Evolutionary conservation across 805 yeast genomes (phyloP).

Genomic region (Pichia deserticola): DNA sequence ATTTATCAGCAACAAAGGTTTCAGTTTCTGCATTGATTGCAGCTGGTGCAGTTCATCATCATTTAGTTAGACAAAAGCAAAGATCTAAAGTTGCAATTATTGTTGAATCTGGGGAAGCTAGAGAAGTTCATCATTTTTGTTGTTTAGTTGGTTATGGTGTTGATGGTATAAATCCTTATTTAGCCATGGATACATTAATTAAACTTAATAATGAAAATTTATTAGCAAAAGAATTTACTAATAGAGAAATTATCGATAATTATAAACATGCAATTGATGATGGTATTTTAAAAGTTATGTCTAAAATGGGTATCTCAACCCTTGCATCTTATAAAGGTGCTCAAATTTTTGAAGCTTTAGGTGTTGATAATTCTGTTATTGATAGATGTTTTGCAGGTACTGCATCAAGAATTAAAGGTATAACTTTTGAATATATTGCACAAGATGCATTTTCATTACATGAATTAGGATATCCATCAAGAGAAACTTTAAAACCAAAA

Average conservation of each 20-base stretch:
- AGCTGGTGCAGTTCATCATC: slow-evolving; percentile 96
- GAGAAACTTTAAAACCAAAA: slow-evolving; percentile 61
- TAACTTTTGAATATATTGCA: slow-evolving; percentile 91
- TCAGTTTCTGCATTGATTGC: slow-evolving; percentile 87
- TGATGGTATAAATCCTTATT: slow-evolving; percentile 90
- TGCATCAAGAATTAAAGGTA: slow-evolving; percentile 93
- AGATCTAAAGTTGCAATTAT: slow-evolving; percentile 91
- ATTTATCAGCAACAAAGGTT: slow-evolving; percentile 52
- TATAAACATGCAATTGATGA: slow-evolving; percentile 81
- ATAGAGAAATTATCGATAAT: slow-evolving; percentile 59
- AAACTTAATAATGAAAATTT: slow-evolving; percentile 79
- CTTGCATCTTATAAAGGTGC: slow-evolving; percentile 99
- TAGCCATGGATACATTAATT: slow-evolving; percentile 82
- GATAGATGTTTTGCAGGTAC: slow-evolving; percentile 96
- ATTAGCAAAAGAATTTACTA: slow-evolving; percentile 47
- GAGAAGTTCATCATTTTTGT: slow-evolving; percentile 95
- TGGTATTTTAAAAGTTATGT: slow-evolving; percentile 94
- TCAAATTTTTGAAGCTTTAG: slow-evolving; percentile 94
- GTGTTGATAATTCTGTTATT: slow-evolving; percentile 90
- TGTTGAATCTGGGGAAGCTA: slow-evolving; percentile 93
- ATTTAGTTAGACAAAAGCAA: slow-evolving; percentile 89
- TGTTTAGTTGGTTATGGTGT: slow-evolving; percentile 95
- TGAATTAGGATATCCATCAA: slow-evolving; percentile 82
- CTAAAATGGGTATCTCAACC: slow-evolving; percentile 98
- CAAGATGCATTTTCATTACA: slow-evolving; percentile 94